Base-by-base conservation (phyloP, 2,329 filamentous ascomycete species). In the Cytospora paraplurivora region DNA sequence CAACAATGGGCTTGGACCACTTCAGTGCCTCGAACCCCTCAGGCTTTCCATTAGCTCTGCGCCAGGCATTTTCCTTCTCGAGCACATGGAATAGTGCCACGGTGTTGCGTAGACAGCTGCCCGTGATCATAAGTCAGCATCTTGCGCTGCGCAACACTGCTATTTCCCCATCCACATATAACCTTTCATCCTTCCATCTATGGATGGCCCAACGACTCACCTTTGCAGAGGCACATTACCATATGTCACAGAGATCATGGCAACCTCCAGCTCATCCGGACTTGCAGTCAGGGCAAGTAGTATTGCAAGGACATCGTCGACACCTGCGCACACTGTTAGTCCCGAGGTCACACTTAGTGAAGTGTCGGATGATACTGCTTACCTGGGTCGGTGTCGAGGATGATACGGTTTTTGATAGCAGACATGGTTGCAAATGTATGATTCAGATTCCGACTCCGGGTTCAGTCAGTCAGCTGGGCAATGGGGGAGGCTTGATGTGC, bases 301-400 rank as follows among this genome's bases (percentile, higher is more conserved):
- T 75, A 98, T 84, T 53, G 93, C 94, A 66, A 98, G 82, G 60
- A 95, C 83, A 82, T 99, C 95, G 78, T 99, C 95, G 69, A 95
- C 90, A 67, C 94, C 93, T 86, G 59, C 12, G 47, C 15, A n/a
- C 37, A 47, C 51, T 68, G 62, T 71, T 49, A 68, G 67, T 32
- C 15, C 32, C 49, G 27, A 38, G 41, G 2, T 17, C 12, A 19
- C 49, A 49, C 37, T 1, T 4, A 34, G 19, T 13, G 2, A 19
- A 21, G 6, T n/a, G 37, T 44, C 12, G 33, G 11, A 19, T 32
- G 53, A 21, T 13, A 37, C 21, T 32, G 32, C 75, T 69, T 81
- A 91, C 93, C 79, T 69, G 94, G 94, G 74, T 98, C 95, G 2
- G 94, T 98, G 74, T 99, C 95, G 71, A 99, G 95, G 71, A 99